Evolutionary conservation across 1,139 yeast species (phyloP), one percentile per base, ranked within the genome.

Genomic region (Meyerozyma carpophila): DNA sequence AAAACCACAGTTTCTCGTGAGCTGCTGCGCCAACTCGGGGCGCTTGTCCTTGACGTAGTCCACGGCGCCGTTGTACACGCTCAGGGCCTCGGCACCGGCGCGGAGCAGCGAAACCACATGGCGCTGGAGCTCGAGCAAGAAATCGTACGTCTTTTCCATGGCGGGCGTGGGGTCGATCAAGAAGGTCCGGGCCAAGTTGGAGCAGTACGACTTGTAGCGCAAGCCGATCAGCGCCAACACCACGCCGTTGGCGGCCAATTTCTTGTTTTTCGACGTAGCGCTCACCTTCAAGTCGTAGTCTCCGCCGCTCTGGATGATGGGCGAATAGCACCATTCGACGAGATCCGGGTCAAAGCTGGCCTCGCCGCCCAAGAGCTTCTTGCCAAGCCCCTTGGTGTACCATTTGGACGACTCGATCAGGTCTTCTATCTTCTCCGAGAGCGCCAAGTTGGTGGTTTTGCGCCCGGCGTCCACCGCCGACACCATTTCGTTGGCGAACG

Each of bases 311-410:
- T 91, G 96, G 47, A 93, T 77, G 45, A 89, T 86, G 27, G 98
- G 98, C 40, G 90, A 81, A 63, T 89, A 90, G 55, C 96, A 87
- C 97, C 97, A 93, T 63, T 93, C 98, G 32, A 93, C 68, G 50
- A 82, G 80, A 49, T 81, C 82, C 3, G 85, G 73, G 56, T 89
- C 96, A 53, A 89, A 85, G 44, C 81, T 81, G 41, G 68, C 58
- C 44, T 59, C 53, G 32, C 66, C 68, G 36, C 67, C 73, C 48
- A 69, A 61, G 28, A 77, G 59, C 46, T 75, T 77, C 52, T 82
- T 74, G 50, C 85, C 91, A 39, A 78, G 59, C 8, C 82, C 75
- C 55, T 84, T 85, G 52, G 75, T 65, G 62, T 84, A 79, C 72
- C 89, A 86, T 56, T 79, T 82, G 47, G 75, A 73, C 54, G 81